These are phyloP conservation scores for Colletotrichum sidae DNA, from an alignment of 2,329 filamentous ascomycete species.

Conservation along the genomic window DNA sequence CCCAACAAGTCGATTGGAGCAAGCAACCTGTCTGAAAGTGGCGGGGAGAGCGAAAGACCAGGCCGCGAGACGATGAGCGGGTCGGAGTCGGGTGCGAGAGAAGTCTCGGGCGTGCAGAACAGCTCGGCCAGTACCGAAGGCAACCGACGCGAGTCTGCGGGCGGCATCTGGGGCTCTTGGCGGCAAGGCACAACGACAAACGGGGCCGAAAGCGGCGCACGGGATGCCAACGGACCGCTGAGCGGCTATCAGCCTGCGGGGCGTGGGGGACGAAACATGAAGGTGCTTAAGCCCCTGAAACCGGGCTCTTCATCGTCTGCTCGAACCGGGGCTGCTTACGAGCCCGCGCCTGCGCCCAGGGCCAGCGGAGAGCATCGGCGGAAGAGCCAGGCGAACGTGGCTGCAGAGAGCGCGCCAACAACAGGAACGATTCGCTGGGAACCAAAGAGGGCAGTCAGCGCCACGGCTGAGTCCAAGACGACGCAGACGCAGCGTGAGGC, in stretches of 20 bases:
- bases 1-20: slow-evolving; percentile 48
- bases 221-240: slow-evolving; percentile 62
- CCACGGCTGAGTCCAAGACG: slow-evolving; percentile 45
- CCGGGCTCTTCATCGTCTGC: slow-evolving; percentile 61
- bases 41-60: slow-evolving; percentile 56
- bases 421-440: slow-evolving; percentile 62
- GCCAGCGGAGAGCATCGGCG: slow-evolving; percentile 62
- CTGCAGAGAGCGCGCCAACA: slow-evolving; percentile 65
- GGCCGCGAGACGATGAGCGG: slow-evolving; percentile 38
- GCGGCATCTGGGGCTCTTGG: slow-evolving; percentile 79
- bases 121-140: slow-evolving; percentile 32
- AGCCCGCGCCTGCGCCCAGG: slow-evolving; percentile 59
- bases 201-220: slow-evolving; percentile 64
- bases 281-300: slow-evolving; percentile 86
- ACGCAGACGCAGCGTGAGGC: slow-evolving; percentile 39
- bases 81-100: slow-evolving; percentile 30
- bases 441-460: slow-evolving; percentile 60
- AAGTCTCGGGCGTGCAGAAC: slow-evolving; percentile 7
- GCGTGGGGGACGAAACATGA: slow-evolving; percentile 79
- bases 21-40: slow-evolving; percentile 56
- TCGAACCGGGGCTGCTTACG: slow-evolving; percentile 64
- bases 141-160: slow-evolving; percentile 58
- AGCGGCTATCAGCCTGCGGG: slow-evolving; percentile 78
- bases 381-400: slow-evolving; percentile 61
- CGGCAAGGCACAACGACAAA: slow-evolving; percentile 65